phyloP scores from a whole-genome alignment of 495 filamentous ascomycete species.

The Neohortaea acidophila region DNA sequence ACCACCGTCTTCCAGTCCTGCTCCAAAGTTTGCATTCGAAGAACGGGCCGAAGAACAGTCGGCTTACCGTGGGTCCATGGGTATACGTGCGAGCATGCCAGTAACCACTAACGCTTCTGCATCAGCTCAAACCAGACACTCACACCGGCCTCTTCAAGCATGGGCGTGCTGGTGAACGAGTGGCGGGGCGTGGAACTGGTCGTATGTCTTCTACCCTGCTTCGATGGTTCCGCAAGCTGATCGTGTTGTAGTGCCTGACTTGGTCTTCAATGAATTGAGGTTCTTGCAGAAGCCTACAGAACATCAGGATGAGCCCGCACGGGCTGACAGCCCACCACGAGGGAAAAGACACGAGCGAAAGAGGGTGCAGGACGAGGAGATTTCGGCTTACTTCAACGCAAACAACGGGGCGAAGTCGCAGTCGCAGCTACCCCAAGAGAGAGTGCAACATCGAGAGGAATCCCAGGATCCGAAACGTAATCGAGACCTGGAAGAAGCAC shows the following conservation, averaged over 20 bases:
- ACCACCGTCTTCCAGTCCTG: conserved; percentile 33
- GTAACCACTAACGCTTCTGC: conserved; percentile 9
- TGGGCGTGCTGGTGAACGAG: conserved; percentile 46
- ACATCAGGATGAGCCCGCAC: conserved; percentile 13
- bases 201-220: conserved; percentile 23
- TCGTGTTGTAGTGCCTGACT: conserved; percentile 39
- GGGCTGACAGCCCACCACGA: conserved; percentile 9
- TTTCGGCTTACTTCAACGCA: conserved; percentile 28
- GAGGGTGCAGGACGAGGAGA: conserved; percentile 22
- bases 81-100: conserved; percentile 20
- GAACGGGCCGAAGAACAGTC: conserved; percentile 36
- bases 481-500: no score
- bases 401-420: conserved; percentile 5
- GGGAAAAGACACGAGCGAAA: conserved; percentile 20
- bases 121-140: conserved; percentile 39
- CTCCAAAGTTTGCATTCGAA: conserved; percentile 49
- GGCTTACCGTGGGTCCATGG: conserved; percentile 41
- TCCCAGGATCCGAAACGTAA: no score
- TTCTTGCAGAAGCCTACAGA: conserved; percentile 37
- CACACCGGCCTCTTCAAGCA: conserved; percentile 55
- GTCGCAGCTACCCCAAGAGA: no score
- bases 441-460: no score
- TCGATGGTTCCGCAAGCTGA: not conserved
- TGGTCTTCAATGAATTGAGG: conserved; percentile 52
- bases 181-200: conserved; percentile 29